phyloP scores from a whole-genome alignment of 2,329 filamentous ascomycete genomes.

The Cercospora canescens region DNA sequence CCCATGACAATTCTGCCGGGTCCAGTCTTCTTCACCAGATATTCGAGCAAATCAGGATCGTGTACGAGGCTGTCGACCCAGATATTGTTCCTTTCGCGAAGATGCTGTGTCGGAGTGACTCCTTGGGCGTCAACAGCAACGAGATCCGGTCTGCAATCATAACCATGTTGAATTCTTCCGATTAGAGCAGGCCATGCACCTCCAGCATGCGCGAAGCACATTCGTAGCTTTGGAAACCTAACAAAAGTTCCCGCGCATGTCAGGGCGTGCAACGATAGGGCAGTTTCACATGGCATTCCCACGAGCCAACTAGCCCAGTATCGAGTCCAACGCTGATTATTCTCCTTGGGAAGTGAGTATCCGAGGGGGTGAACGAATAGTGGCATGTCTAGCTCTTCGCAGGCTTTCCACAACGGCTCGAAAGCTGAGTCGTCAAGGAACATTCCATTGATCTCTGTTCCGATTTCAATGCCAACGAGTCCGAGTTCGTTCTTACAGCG shows the following conservation, averaged over 20 bases:
- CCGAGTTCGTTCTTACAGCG: constrained; percentile 13
- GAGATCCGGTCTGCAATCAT: constrained; percentile 13
- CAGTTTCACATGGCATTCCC: constrained; percentile 17
- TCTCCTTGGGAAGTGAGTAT: constrained; percentile 12
- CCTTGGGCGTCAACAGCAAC: constrained; percentile 10
- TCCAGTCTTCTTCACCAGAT: constrained; percentile 18
- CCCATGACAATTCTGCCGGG: constrained; percentile 15
- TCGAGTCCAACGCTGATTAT: constrained; percentile 9
- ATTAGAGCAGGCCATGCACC: constrained; percentile 13
- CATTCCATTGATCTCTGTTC: constrained; percentile 8
- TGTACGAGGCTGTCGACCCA: constrained; percentile 18
- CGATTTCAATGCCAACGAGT: constrained; percentile 13
- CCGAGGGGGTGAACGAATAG: constrained; percentile 17
- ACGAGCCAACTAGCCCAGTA: constrained; percentile 19
- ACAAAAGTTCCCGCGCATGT: constrained; percentile 11
- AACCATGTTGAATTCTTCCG: constrained; percentile 17
- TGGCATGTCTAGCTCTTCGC: constrained; percentile 15
- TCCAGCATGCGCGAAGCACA: constrained; percentile 18
- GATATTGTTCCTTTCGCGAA: constrained; percentile 10
- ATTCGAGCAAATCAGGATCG: constrained; percentile 16
- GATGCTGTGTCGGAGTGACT: constrained; percentile 9
- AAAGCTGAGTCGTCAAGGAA: constrained; percentile 9
- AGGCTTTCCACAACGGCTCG: constrained; percentile 13
- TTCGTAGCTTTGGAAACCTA: constrained; percentile 10
- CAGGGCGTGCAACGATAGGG: constrained; percentile 11